A percentile compares a stretch with the other conserved stretches of the same genome.
These are phyloP conservation scores for Geotrichum cucujoidarum DNA, from an alignment of 1,139 yeast species.

Conservation along the genomic window DNA sequence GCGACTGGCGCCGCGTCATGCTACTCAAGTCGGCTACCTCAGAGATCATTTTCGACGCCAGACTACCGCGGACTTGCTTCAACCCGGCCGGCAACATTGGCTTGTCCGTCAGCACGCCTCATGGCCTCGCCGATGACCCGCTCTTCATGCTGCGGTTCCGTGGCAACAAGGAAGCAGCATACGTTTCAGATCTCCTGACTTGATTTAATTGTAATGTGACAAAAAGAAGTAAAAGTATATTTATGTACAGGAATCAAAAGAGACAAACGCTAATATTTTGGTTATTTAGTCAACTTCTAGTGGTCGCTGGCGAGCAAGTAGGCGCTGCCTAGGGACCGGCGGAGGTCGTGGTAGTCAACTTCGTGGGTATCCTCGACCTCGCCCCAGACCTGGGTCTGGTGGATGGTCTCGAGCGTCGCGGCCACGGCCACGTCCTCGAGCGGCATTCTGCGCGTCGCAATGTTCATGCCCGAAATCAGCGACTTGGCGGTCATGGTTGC, in stretches of 20 bases:
- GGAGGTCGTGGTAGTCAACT: conserved; percentile 83
- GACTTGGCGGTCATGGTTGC: conserved; percentile 83
- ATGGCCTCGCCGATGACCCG: conserved; percentile 25
- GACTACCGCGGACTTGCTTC: conserved; percentile 23
- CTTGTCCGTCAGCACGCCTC: conserved; percentile 23
- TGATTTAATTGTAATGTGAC: background rate
- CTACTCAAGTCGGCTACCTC: conserved; percentile 4
- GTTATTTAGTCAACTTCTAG: background rate
- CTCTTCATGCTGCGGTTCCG: conserved; percentile 32
- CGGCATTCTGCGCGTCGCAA: conserved; percentile 37
- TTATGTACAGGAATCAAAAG: background rate
- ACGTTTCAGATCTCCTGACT: conserved; percentile 27
- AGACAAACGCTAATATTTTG: background rate
- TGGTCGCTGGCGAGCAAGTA: conserved; percentile 49
- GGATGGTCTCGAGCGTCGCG: conserved; percentile 74
- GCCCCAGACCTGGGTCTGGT: conserved; percentile 91
- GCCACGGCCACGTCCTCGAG: conserved; percentile 72
- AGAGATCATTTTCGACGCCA: conserved; percentile 23
- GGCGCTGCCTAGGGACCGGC: conserved; percentile 77
- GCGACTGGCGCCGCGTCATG: conserved; percentile 9
- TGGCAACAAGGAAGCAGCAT: conserved; percentile 31
- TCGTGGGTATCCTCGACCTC: conserved; percentile 98
- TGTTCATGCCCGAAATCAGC: conserved; percentile 59
- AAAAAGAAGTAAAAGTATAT: background rate
- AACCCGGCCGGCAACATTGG: conserved; percentile 29